Evolutionary conservation across 2,329 filamentous ascomycete genomes (phyloP).

Genomic region (Cladosporium oxysporum): DNA sequence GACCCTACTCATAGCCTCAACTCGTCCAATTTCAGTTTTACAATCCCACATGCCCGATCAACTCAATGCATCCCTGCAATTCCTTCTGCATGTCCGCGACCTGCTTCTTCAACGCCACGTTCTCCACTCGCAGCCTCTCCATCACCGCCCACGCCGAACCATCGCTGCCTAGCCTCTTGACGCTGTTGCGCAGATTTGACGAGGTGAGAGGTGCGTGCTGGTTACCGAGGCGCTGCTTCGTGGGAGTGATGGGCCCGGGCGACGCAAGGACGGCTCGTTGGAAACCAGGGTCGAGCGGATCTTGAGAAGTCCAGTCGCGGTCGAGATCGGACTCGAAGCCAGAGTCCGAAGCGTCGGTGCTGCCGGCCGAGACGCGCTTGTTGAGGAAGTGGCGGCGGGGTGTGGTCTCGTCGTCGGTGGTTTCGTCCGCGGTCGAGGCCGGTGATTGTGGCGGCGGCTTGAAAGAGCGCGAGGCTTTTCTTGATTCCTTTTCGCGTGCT

Average conservation of each 20-base stretch:
- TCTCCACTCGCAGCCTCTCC: conserved; percentile 57
- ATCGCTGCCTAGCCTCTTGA: conserved; percentile 39
- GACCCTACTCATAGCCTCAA: neutral
- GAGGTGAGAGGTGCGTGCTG: conserved; percentile 9
- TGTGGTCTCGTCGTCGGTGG: conserved; percentile 24
- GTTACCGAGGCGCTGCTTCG: conserved; percentile 17
- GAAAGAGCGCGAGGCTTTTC: conserved; percentile 32
- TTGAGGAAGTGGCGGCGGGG: conserved; percentile 10
- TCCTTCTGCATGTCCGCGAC: conserved; percentile 56
- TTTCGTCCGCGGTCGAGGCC: conserved; percentile 26
- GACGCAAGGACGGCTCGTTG: conserved; percentile 48
- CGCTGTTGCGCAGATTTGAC: conserved; percentile 25
- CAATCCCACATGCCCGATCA: conserved; percentile 41
- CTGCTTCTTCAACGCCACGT: conserved; percentile 53
- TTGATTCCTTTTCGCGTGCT: conserved; percentile 42
- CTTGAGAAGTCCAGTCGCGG: conserved; percentile 38
- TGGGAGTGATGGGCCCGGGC: conserved; percentile 38
- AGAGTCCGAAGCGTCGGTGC: conserved; percentile 53
- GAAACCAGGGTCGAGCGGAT: conserved; percentile 37
- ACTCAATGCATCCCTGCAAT: conserved; percentile 58
- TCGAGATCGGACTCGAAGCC: conserved; percentile 62
- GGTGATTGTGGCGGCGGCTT: conserved; percentile 22
- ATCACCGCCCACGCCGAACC: conserved; percentile 55
- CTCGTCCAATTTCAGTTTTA: neutral
- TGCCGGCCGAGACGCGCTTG: conserved; percentile 34